Percentiles rank a stretch among this genome's conserved stretches.
These are phyloP conservation scores for Backusella tarrabulga DNA, from an alignment of 192 early-diverging fungal species.

Conservation along the genomic window DNA sequence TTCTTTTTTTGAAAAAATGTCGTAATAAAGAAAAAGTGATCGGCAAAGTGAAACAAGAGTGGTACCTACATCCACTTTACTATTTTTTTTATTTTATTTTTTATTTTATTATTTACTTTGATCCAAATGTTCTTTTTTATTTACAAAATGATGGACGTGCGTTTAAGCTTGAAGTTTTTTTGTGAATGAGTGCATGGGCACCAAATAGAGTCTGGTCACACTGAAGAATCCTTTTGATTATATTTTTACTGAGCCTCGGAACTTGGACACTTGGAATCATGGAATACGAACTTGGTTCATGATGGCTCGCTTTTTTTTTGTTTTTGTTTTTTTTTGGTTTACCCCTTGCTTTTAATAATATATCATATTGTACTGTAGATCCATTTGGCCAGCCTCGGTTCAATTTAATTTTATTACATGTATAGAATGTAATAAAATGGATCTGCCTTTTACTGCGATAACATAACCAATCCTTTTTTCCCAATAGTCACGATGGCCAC, in stretches of 20 bases:
- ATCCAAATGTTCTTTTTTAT: neutral
- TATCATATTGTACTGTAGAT: neutral
- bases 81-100: neutral
- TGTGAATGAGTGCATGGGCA: conserved; percentile 12
- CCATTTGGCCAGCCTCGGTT: neutral
- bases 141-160: conserved; percentile 16
- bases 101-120: neutral
- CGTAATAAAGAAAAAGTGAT: neutral
- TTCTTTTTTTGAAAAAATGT: neutral
- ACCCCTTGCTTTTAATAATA: neutral
- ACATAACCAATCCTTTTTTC: conserved; percentile 13
- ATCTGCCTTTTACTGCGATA: conserved; percentile 3
- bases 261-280: neutral
- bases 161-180: neutral
- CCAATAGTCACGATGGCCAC: conserved; percentile 10
- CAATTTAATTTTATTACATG: neutral
- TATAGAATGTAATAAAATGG: neutral
- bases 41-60: conserved; percentile 7
- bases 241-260: neutral
- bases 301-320: neutral
- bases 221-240: neutral
- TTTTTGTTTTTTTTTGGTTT: neutral
- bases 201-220: conserved; percentile 16
- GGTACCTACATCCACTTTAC: neutral
- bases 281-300: neutral